These are phyloP conservation scores for Metschnikowia corniflorae DNA, from an alignment of 805 yeast species.

Conservation along the genomic window DNA sequence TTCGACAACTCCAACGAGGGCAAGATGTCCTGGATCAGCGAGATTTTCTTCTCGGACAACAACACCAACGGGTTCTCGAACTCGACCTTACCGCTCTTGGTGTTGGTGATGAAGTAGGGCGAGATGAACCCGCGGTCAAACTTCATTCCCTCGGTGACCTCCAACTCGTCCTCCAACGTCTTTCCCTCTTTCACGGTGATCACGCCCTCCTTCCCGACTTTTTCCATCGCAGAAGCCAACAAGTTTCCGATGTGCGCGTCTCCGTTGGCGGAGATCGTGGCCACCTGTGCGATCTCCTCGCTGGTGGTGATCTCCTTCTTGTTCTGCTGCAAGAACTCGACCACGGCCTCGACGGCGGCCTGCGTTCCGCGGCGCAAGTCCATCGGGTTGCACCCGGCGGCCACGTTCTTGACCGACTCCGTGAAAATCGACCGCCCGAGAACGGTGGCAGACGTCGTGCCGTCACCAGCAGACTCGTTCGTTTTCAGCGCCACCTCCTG, in stretches of 20 bases:
- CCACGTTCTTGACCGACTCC: constrained; percentile 93
- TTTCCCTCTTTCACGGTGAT: constrained; percentile 97
- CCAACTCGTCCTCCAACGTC: constrained; percentile 93
- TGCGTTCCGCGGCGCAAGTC: constrained; percentile 96
- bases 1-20: constrained; percentile 93
- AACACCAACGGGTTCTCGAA: constrained; percentile 89
- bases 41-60: constrained; percentile 88
- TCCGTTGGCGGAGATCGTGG: constrained; percentile 96
- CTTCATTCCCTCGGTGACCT: constrained; percentile 96
- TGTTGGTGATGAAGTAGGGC: constrained; percentile 92
- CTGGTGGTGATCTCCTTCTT: constrained; percentile 91
- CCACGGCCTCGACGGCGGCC: constrained; percentile 93
- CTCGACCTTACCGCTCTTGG: constrained; percentile 90
- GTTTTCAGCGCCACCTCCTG: constrained; percentile 98
- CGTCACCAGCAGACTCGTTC: constrained; percentile 97
- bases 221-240: constrained; percentile 94
- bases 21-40: constrained; percentile 83
- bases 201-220: constrained; percentile 98
- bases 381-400: constrained; percentile 99
- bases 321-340: constrained; percentile 75
- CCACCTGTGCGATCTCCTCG: constrained; percentile 96
- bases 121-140: constrained; percentile 97
- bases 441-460: constrained; percentile 97
- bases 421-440: constrained; percentile 93
- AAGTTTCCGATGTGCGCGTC: constrained; percentile 88